Base-by-base conservation (phyloP, 2,329 filamentous ascomycete species). In the Penicillium sp. region DNA sequence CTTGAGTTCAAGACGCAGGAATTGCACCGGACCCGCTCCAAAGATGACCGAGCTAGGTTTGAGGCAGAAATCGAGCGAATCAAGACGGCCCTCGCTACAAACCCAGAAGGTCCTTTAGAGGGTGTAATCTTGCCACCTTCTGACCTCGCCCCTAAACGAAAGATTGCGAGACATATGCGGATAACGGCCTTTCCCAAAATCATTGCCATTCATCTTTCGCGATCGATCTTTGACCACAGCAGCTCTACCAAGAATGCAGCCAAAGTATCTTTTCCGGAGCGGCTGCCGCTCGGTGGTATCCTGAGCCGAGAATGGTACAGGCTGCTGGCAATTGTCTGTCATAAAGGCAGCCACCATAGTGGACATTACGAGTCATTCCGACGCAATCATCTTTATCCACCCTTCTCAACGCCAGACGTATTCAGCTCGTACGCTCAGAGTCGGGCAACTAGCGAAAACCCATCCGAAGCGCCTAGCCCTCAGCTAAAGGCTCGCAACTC, bases 331-430 rank as follows among this genome's bases (percentile, higher is more conserved):
- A 80, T 95, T 32, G 88, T 98, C 32, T 95, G 88, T 22, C 93
- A 98, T 66, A 95, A 95, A 63, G 93, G 93, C 33, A 94, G 87
- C 55, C 93, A 98, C 66, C 85, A 95, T 64, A 95, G 89, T 61
- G 93, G 93, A 1, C 93, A 98, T 65, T 98, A 98, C 71, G 93
- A 98, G 68, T 91, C 89, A 0, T 97, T 97, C 68, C 80, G 93
- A 31, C 81, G 93, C 33, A 93, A 97, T 68, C 85, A 87, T 51
- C 72, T 88, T 7, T 81, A 84, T 43, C 74, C 85, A 3, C 90
- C 90, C 0, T 97, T 83, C 64, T 86, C 88, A 1, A 96, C 91
- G 7, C 82, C 86, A 0, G 84, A 87, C 58, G 83, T 82, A 0
- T 91, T 95, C 68, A 84, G 86, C 53, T 78, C 79, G 6, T 86